A percentile compares a stretch with the other conserved stretches of the same genome.
Conservation (phyloP, 139 green algal species). For the Coelastrella sp. region DNA sequence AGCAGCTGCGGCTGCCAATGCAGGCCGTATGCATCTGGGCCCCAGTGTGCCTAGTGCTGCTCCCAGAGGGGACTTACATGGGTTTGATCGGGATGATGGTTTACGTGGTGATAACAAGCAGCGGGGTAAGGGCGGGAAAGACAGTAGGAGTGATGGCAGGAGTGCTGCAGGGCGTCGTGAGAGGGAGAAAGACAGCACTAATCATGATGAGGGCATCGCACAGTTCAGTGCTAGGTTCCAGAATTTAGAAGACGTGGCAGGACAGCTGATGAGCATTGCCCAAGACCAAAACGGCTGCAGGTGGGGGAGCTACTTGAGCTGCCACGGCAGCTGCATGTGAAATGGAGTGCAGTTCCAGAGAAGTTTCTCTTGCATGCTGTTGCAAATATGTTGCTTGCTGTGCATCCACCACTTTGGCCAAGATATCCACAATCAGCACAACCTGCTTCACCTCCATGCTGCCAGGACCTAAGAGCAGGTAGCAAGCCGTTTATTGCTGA, state of each 20-base stretch:
- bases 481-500: too few relatives aligned
- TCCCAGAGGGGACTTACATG: conserved; percentile 6
- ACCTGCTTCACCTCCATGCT: too few relatives aligned
- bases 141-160: neutral
- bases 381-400: too few relatives aligned
- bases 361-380: too few relatives aligned
- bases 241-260: conserved; percentile 84
- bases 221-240: conserved; percentile 60
- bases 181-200: neutral
- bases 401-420: too few relatives aligned
- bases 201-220: conserved; percentile 49
- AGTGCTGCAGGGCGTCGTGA: neutral
- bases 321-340: neutral
- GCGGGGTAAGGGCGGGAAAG: conserved; percentile 26
- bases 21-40: conserved; percentile 21
- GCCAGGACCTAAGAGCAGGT: too few relatives aligned
- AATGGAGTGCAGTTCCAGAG: neutral
- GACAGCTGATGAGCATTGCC: conserved; percentile 89
- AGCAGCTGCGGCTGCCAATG: neutral
- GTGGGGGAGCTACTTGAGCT: neutral
- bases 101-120: conserved; percentile 26
- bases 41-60: too few relatives aligned
- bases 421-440: too few relatives aligned
- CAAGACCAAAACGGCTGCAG: conserved; percentile 97
- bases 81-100: conserved; percentile 37